A percentile compares a stretch with the other conserved stretches of the same genome.
These are phyloP conservation scores for Scleromitrula shiraiana DNA, from an alignment of 2,329 filamentous ascomycete species.

Conservation along the genomic window DNA sequence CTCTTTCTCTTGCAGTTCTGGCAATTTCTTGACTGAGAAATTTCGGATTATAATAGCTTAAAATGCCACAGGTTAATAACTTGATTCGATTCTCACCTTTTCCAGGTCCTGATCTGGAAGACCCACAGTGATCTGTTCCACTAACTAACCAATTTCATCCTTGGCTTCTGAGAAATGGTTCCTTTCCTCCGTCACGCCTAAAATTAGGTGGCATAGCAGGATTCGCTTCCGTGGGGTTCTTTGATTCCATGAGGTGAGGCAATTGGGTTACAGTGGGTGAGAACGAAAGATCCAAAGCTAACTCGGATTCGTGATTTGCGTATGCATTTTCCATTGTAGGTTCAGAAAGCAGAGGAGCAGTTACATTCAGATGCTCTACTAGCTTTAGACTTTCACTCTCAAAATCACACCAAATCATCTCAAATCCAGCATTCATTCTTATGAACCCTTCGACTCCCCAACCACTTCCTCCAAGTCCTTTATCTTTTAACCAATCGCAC, in stretches of 20 bases:
- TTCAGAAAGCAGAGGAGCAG: conserved; percentile 33
- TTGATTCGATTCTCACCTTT: conserved; percentile 36
- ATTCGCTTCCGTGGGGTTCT: conserved; percentile 26
- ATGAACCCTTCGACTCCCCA: conserved; percentile 44
- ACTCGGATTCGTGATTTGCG: conserved; percentile 7
- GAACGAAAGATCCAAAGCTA: conserved; percentile 31
- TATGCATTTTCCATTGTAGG: conserved; percentile 9
- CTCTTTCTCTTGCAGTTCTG: conserved; percentile 30
- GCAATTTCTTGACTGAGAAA: conserved; percentile 28
- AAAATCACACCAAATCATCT: conserved; percentile 46
- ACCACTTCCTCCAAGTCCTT: conserved; percentile 35
- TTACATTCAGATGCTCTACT: conserved; percentile 39
- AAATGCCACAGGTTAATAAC: conserved; percentile 35
- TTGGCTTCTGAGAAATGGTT: conserved; percentile 35
- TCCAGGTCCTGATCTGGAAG: conserved; percentile 32
- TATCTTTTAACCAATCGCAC: conserved; percentile 37
- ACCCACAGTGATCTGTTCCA: conserved; percentile 37
- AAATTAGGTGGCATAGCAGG: conserved; percentile 33
- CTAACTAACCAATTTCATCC: conserved; percentile 39
- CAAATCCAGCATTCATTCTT: conserved; percentile 44
- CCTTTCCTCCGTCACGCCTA: conserved; percentile 24
- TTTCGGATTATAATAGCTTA: conserved; percentile 38
- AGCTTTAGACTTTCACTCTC: conserved; percentile 36
- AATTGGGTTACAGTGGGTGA: conserved; percentile 33
- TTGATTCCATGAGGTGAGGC: conserved; percentile 24